Evolutionary conservation across 2,329 filamentous ascomycete species (phyloP).

Genomic region (Acrocalymma vagum): DNA sequence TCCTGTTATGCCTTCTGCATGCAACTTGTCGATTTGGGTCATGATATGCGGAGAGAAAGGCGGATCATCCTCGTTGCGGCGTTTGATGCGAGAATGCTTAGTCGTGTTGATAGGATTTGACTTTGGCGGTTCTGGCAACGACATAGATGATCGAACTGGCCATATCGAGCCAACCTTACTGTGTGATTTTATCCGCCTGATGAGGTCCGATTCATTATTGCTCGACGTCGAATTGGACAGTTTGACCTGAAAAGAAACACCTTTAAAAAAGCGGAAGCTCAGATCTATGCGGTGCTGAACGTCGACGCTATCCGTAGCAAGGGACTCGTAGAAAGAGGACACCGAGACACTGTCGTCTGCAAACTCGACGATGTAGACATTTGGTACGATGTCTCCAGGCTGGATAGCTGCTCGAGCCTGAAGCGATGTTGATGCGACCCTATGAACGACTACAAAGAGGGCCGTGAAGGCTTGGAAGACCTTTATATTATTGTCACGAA

Average conservation of each 20-base stretch:
- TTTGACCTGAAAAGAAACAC: slow-evolving; percentile 23
- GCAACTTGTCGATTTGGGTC: slow-evolving; percentile 48
- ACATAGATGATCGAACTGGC: too few species aligned
- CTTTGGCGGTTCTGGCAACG: too few species aligned
- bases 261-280: slow-evolving; percentile 26
- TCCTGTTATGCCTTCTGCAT: slow-evolving; percentile 55
- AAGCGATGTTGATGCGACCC: too few species aligned
- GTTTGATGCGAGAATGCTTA: slow-evolving; percentile 12
- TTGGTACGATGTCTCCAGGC: slow-evolving; percentile 5
- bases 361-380: slow-evolving; percentile 28
- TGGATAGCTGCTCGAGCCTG: too few species aligned
- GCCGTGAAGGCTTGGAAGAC: too few species aligned
- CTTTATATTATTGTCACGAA: too few species aligned
- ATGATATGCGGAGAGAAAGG: slow-evolving; percentile 42
- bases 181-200: too few species aligned
- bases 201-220: too few species aligned
- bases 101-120: neutral
- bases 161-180: too few species aligned
- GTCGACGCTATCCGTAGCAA: slow-evolving; percentile 15
- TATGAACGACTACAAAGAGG: too few species aligned
- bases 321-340: slow-evolving; percentile 19
- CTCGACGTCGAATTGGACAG: slow-evolving; percentile 10
- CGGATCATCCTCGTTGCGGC: slow-evolving; percentile 8
- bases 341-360: slow-evolving; percentile 16
- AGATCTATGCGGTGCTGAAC: slow-evolving; percentile 22